Base-by-base conservation (phyloP, 345 rosid species). In the Lepidium aucheri region DNA sequence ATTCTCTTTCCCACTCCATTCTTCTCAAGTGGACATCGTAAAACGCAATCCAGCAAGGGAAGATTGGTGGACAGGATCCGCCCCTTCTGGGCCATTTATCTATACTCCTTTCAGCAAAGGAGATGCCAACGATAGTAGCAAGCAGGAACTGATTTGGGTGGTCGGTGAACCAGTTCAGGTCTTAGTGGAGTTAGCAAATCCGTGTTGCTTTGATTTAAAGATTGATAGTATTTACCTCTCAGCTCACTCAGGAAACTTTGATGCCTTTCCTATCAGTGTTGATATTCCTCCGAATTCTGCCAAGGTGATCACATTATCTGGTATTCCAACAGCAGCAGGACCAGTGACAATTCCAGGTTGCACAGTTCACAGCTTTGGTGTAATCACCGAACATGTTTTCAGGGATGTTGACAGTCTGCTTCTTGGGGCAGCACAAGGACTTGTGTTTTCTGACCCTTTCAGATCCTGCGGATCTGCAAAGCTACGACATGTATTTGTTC, bases 31-130 rank as follows among this genome's bases (percentile, higher is more conserved):
- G 76, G 90, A 89, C 69, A 86, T 95, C 43, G 80, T 87, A 63
- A 89, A 91, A 69, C 85, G 96, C 60, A 89, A 86, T 78, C 84
- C 90, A 51, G 91, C 82, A 49, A 84, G 91, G 73, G 95, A 87
- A 72, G 97, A 95, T 82, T 95, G 97, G 99, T 95, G 96, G 97
- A 79, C 80, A 36, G 97, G 95, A 60, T 80, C 96, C 80, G 99
- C 95, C 67, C 90, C 99, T 75, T 80, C 95, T 9, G 97, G 99
- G 59, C 99, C 99, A 74, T 95, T 95, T 79, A 91, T 95, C 57
- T 95, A 95, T 76, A 95, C 96, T 28, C 97, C 99, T 40, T 95
- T 91, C 77, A 89, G 96, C 87, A 89, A 91, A 79, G 97, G 91
- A 68, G 91, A 87, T 54, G 69, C 87, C 57, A 83, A 63, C 74